Base-by-base conservation (phyloP, 345 rosid species). In the Brassica carinata region DNA sequence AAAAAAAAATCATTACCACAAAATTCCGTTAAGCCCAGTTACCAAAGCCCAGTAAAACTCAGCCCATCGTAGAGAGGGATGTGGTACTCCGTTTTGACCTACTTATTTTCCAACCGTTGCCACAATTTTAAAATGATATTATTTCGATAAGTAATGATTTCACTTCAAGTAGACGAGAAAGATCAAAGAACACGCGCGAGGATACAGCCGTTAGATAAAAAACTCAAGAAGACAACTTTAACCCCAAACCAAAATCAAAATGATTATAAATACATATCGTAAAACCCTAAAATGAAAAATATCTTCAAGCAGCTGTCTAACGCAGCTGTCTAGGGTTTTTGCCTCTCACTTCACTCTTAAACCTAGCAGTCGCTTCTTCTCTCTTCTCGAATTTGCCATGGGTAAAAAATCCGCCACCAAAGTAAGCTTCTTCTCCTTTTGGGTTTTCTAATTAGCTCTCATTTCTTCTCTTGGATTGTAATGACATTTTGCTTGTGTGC, bases 361-460 rank as follows among this genome's bases (percentile, higher is more conserved):
- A 73, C 76, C 79, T 74, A 76, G 68, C 78, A 77, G 67, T 63
- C 77, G 18, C 77, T 34, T 33, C 36, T 55, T 53, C 57, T 33
- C 66, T 27, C 11, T 26, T 61, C 51, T 19, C 38, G 45, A 11
- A 23, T 18, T 58, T 51, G 48, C 73, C 76, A 90, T 90, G 93
- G 93, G 84, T 30, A 89, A 89, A 83, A 89, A 90, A 70, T 85
- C 91, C 34, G 76, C 86, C 64, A 1, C 85, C 74, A 81, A 85
- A 51, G 91, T 88, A 77, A 15, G 5, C 40, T 34, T 67, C 40
- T 51, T 38, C 30, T 57, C 10, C 38, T 27, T 10, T 62, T 58
- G 40, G 27, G 9, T 2, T 9, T 30, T 13, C 64, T 27, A 11
- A 0, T 27, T 11, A 67, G 5, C 11, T 73, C 7, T 9, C 9